Evolutionary conservation across 1,284 basidiomycete species (phyloP), one percentile per base, ranked within the genome.

Genomic region (Cystobasidiaceae sp.): DNA sequence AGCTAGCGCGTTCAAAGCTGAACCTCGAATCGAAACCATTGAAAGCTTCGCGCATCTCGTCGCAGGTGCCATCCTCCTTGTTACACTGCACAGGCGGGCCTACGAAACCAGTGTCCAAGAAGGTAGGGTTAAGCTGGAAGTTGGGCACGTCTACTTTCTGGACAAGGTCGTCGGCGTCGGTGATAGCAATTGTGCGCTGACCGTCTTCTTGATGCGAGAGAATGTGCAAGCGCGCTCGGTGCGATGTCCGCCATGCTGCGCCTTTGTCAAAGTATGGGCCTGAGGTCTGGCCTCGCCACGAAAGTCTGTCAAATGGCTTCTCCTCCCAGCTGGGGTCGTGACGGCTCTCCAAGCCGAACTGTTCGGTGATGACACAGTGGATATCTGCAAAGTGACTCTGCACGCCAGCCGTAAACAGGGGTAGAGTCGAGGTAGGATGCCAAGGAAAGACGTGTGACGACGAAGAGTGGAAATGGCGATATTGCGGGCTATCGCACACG

Each of bases 41-140:
- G 44, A 56, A 67, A 32, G 69, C 55, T 17, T 51, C 33, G 11
- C 32, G 39, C 66, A 67, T 64, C 41, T 62, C 66, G 21, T 63
- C 61, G 33, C 66, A 64, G 23, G 66, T 67, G 9, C 58, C 62
- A 34, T 70, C 64, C n/a, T 67, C 66, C 21, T 64, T 48, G 15
- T 71, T 66, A 55, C 72, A 74, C 67, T 74, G 73, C 13, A 74
- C 73, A 0, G 73, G 60, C 3, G 73, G 73, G 0, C 73, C 73
- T 30, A 74, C 71, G 68, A 74, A 73, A 21, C 73, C 72, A 28
- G 58, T 55, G 2, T 76, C 78, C 68, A 80, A 79, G 3, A 80
- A 78, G 60, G 79, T 78, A 21, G 80, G 77, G 65, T 81, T 79
- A 17, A 80, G 73, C 52, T 79, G 58, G 71, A 77, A 79, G 67